Conservation (phyloP, 345 rosid genomes). For the Melaleuca alternifolia region DNA sequence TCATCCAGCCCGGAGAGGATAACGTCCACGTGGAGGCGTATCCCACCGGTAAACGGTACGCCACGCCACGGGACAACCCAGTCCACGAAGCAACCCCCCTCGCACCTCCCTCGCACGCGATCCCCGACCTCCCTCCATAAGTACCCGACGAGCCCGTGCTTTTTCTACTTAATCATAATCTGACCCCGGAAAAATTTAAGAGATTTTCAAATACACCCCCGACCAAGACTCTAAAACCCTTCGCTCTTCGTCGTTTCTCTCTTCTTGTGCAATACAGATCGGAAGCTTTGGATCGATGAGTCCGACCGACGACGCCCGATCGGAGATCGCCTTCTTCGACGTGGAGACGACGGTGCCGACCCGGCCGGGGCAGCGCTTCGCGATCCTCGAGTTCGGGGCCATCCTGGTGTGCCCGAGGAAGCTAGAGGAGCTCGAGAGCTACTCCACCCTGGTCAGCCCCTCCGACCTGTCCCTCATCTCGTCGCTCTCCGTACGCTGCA, state of each 20-base stretch:
- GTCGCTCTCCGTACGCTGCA: conserved; percentile 43
- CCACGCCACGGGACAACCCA: not conserved
- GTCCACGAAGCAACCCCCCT: not conserved
- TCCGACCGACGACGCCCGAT: conserved; percentile 18
- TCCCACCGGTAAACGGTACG: not conserved
- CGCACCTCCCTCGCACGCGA: not conserved
- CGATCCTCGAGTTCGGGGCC: conserved; percentile 79
- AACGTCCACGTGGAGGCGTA: not conserved
- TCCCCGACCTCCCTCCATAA: not conserved
- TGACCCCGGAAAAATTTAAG: no score
- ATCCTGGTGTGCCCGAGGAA: conserved; percentile 75
- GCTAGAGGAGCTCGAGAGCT: conserved; percentile 59
- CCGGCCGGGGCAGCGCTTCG: conserved; percentile 44
- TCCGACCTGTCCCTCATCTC: conserved; percentile 48
- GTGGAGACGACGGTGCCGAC: conserved; percentile 72
- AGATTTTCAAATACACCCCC: not conserved
- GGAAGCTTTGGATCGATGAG: conserved; percentile 8
- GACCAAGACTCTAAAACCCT: not conserved
- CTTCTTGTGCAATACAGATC: not conserved
- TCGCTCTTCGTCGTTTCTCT: not conserved
- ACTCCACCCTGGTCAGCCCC: conserved; percentile 73
- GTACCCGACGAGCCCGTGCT: not conserved
- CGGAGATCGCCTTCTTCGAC: conserved; percentile 88
- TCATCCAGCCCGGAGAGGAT: not conserved
- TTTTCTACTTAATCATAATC: not conserved